A percentile compares a stretch with the other conserved stretches of the same genome.
Conservation (phyloP, 2,329 filamentous ascomycete genomes). For the Alternaria brassicicola region DNA sequence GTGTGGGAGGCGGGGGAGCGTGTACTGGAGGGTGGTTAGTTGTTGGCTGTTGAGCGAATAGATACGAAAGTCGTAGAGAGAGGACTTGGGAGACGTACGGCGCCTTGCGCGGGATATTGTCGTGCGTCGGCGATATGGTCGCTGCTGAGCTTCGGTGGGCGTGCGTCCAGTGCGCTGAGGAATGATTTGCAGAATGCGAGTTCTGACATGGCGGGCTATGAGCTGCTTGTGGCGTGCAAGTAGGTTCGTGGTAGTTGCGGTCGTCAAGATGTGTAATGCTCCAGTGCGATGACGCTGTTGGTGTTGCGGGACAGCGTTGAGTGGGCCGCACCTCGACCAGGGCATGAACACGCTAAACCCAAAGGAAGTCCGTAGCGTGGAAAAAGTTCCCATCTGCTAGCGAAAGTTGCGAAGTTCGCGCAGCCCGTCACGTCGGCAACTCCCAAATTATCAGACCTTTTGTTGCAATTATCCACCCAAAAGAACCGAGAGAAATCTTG, state of each 20-base stretch:
- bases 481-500: not conserved
- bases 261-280: slow-evolving; percentile 2
- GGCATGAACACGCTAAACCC: slow-evolving; percentile 3
- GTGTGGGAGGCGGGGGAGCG: slow-evolving; percentile 70
- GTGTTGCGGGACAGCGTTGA: slow-evolving; percentile 25
- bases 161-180: slow-evolving; percentile 77
- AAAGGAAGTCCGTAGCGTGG: slow-evolving; percentile 19
- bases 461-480: not conserved
- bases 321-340: slow-evolving; percentile 5
- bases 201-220: slow-evolving; percentile 59
- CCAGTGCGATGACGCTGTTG: slow-evolving; percentile 41
- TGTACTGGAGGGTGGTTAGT: slow-evolving; percentile 60
- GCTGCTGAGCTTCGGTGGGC: slow-evolving; percentile 79
- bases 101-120: slow-evolving; percentile 74
- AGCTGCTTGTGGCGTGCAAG: not conserved
- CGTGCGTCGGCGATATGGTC: slow-evolving; percentile 90
- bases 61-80: slow-evolving; percentile 21
- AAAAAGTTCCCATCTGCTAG: slow-evolving; percentile 19
- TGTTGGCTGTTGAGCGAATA: slow-evolving; percentile 31
- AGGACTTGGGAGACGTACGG: slow-evolving; percentile 62
- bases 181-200: slow-evolving; percentile 83
- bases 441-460: slow-evolving; percentile 4
- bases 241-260: not conserved
- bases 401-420: slow-evolving; percentile 29
- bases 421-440: slow-evolving; percentile 14